phyloP scores from a whole-genome alignment of 2,329 filamentous ascomycete species.

The Tolypocladium endophyticum region DNA sequence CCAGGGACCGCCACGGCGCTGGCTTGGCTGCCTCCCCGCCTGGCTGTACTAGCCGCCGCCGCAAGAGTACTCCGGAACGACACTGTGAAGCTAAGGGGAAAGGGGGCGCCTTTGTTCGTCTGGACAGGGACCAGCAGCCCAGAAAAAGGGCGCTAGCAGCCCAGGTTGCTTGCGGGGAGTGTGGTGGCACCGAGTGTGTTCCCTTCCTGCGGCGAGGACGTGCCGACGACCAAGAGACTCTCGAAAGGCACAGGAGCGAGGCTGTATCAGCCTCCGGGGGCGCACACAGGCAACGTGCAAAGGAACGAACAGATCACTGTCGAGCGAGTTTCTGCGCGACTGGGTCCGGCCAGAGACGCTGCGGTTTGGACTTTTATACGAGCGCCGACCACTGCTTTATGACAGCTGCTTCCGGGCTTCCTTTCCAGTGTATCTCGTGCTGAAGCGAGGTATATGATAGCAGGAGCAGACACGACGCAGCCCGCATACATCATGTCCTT shows the following conservation, averaged over 20 bases:
- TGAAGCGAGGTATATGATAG: not conserved
- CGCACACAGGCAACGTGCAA: not conserved
- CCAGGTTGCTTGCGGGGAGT: not conserved
- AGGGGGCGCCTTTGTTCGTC: not conserved
- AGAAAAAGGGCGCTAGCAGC: not conserved
- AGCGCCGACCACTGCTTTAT: not conserved
- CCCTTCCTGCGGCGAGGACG: not conserved
- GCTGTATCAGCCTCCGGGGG: not conserved
- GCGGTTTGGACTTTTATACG: not conserved
- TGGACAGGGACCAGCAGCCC: not conserved
- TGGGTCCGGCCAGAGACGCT: not conserved
- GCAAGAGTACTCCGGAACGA: not conserved
- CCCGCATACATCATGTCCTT: not conserved
- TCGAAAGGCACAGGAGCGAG: not conserved
- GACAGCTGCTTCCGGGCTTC: not conserved
- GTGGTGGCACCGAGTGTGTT: not conserved
- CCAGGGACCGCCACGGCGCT: not conserved
- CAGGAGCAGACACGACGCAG: not conserved
- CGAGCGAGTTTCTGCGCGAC: not conserved
- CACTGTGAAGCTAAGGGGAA: not conserved
- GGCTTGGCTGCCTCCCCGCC: not conserved
- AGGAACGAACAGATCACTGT: not conserved
- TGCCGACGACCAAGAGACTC: not conserved
- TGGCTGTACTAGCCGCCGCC: not conserved
- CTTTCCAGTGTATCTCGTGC: not conserved